Conservation (phyloP, 306 rosid species). For the Abrus pulchellus region DNA sequence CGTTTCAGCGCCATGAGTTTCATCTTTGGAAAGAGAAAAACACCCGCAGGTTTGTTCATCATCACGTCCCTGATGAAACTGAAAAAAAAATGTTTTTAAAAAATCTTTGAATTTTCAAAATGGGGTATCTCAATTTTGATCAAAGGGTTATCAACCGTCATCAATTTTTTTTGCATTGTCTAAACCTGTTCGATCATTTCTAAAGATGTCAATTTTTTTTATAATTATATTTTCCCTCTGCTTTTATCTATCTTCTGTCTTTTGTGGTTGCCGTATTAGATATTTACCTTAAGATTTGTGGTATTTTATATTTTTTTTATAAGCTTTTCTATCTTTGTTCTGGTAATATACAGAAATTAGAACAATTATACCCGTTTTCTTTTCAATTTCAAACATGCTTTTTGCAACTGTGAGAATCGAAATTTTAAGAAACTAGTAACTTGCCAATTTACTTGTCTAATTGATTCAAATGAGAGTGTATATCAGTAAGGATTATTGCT, state of each 20-base stretch:
- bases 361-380: neutral
- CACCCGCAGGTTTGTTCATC: constrained; percentile 81
- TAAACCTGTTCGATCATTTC: neutral
- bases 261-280: neutral
- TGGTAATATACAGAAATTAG: constrained; percentile 29
- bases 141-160: neutral
- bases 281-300: constrained; percentile 18
- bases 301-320: neutral
- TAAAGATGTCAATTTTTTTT: neutral
- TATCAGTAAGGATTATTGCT: constrained; percentile 23
- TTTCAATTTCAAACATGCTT: constrained; percentile 33
- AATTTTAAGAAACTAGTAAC: constrained; percentile 15
- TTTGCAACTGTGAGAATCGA: constrained; percentile 14
- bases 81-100: neutral
- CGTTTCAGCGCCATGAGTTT: constrained; percentile 76
- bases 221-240: neutral
- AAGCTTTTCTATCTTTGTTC: constrained; percentile 3
- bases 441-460: neutral
- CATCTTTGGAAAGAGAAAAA: constrained; percentile 91
- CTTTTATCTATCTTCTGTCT: neutral
- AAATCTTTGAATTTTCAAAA: neutral
- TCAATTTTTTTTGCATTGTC: neutral
- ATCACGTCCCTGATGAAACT: neutral
- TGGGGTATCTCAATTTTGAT: constrained; percentile 39
- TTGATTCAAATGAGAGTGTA: constrained; percentile 10